Conservation (phyloP, 2,329 filamentous ascomycete species). For the Stagonosporopsis cucurbitacearum region DNA sequence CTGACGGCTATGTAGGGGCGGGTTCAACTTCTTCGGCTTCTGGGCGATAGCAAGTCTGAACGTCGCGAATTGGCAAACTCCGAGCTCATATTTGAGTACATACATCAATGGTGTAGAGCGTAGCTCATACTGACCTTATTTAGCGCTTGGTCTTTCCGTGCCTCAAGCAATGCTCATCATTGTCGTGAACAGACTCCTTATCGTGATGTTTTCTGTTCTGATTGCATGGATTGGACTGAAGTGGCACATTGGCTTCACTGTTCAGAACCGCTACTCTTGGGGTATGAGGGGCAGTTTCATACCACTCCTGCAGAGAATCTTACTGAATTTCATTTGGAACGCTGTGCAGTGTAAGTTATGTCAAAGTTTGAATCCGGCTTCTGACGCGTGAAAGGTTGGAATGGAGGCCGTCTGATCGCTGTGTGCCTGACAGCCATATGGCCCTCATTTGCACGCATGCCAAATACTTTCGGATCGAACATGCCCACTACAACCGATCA, state of each 20-base stretch:
- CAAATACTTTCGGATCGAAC: constrained; percentile 41
- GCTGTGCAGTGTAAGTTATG: constrained; percentile 53
- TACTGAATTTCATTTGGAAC: constrained; percentile 61
- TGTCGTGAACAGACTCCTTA: constrained; percentile 52
- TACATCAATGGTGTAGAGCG: background rate
- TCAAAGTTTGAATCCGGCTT: background rate
- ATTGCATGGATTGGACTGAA: constrained; percentile 57
- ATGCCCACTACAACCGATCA: constrained; percentile 47
- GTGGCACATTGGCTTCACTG: constrained; percentile 60
- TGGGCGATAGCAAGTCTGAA: constrained; percentile 51
- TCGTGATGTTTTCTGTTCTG: constrained; percentile 53
- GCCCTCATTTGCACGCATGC: constrained; percentile 46
- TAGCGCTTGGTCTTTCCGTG: constrained; percentile 56
- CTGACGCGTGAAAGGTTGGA: constrained; percentile 40
- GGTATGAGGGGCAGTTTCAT: constrained; percentile 58
- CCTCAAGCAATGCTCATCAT: constrained; percentile 58
- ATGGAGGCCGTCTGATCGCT: constrained; percentile 42
- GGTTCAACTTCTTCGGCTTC: constrained; percentile 54
- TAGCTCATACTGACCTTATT: constrained; percentile 2
- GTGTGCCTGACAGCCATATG: constrained; percentile 47
- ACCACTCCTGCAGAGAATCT: constrained; percentile 55
- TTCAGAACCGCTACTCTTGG: constrained; percentile 60
- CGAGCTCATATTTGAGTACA: constrained; percentile 54
- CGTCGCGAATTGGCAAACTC: constrained; percentile 56
- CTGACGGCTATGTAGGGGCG: constrained; percentile 20